Evolutionary conservation across 164 flowering plant species (phyloP).

Genomic region (Piper betle): DNA sequence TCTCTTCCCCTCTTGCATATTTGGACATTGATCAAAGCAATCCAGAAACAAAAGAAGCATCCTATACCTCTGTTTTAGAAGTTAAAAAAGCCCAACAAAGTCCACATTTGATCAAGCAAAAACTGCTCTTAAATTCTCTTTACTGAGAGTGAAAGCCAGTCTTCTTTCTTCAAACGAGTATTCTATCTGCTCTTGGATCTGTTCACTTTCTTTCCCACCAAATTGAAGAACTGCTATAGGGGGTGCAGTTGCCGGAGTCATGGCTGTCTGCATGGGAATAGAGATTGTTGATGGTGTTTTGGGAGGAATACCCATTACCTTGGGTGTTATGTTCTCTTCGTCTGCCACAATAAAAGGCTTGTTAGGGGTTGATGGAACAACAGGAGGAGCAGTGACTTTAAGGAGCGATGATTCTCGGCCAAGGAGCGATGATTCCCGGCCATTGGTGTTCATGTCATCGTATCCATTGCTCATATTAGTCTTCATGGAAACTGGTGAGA

Average conservation of each 20-base stretch:
- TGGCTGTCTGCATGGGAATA: slow-evolving; percentile 64
- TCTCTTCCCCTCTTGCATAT: background rate
- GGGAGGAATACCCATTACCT: slow-evolving; percentile 24
- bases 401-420: background rate
- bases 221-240: slow-evolving; percentile 8
- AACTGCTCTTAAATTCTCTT: slow-evolving; percentile 1
- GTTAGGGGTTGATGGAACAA: slow-evolving; percentile 20
- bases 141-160: slow-evolving; percentile 27
- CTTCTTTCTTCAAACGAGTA: slow-evolving; percentile 68
- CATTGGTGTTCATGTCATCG: slow-evolving; percentile 27
- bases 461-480: slow-evolving; percentile 22
- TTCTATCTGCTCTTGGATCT: slow-evolving; percentile 15
- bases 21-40: background rate
- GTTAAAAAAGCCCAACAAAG: background rate
- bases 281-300: slow-evolving; percentile 49
- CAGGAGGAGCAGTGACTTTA: slow-evolving; percentile 12
- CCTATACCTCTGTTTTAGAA: slow-evolving; percentile 5
- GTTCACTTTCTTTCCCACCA: slow-evolving; percentile 3
- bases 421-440: slow-evolving; percentile 11
- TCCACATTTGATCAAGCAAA: background rate
- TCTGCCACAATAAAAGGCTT: slow-evolving; percentile 15
- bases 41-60: slow-evolving; percentile 11
- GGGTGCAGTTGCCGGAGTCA: slow-evolving; percentile 36
- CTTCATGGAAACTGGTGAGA: slow-evolving; percentile 64
- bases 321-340: slow-evolving; percentile 46